These are phyloP conservation scores for Cercospora canescens DNA, from an alignment of 2,329 filamentous ascomycete species.

Conservation along the genomic window DNA sequence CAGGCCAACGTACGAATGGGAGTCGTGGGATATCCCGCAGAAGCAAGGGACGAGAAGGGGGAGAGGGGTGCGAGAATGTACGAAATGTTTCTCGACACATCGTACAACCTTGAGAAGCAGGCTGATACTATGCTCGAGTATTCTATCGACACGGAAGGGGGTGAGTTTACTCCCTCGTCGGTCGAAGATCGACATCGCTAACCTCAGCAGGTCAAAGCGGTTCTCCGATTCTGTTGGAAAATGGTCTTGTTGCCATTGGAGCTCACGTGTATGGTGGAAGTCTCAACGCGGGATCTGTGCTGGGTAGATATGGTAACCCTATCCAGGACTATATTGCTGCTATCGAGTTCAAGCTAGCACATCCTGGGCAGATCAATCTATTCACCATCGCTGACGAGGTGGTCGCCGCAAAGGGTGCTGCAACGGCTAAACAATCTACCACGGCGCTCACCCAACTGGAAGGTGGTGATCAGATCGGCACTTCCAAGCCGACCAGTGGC, in stretches of 20 bases:
- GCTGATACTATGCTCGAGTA: background rate
- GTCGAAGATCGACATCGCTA: background rate
- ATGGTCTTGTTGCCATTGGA: background rate
- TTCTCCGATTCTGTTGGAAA: background rate
- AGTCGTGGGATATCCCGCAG: background rate
- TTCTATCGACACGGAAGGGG: background rate
- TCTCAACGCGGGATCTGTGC: background rate
- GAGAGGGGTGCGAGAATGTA: background rate
- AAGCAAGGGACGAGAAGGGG: background rate
- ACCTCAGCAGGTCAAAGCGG: background rate
- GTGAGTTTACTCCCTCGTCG: background rate
- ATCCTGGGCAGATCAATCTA: background rate
- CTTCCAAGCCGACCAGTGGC: background rate
- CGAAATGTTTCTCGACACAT: background rate
- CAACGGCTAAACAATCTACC: background rate
- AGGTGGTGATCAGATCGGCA: background rate
- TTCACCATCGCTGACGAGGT: background rate
- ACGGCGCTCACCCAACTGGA: background rate
- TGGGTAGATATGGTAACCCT: background rate
- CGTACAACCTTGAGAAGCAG: background rate
- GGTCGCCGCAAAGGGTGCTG: background rate
- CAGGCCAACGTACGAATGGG: background rate
- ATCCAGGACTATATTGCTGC: background rate
- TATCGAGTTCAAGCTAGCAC: background rate
- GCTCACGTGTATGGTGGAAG: background rate